Conservation (phyloP, 306 rosid species). For the Astragalus glycyphyllos region DNA sequence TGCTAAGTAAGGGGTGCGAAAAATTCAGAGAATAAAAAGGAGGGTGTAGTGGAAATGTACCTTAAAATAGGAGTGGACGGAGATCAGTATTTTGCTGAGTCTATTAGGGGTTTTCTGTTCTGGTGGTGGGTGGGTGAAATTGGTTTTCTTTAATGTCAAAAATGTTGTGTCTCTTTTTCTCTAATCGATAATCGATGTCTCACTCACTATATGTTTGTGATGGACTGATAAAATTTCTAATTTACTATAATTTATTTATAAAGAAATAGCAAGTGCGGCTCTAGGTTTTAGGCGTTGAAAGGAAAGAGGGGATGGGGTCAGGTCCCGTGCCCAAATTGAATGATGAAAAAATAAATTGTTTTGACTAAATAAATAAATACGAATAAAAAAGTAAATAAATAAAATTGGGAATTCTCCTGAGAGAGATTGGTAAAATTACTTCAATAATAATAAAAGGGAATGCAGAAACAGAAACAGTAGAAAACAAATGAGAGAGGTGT, state of each 20-base stretch:
- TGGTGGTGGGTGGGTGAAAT: slow-evolving; percentile 39
- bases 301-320: slow-evolving; percentile 42
- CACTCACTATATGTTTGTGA: slow-evolving; percentile 41
- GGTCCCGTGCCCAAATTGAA: slow-evolving; percentile 67
- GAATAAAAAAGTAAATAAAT: too few relatives aligned
- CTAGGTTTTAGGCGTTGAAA: slow-evolving; percentile 45
- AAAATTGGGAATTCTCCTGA: background rate
- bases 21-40: slow-evolving; percentile 42
- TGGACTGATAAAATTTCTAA: slow-evolving; percentile 19
- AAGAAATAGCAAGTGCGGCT: slow-evolving; percentile 42
- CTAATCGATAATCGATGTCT: slow-evolving; percentile 51
- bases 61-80: slow-evolving; percentile 47
- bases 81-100: slow-evolving; percentile 47
- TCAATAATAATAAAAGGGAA: background rate
- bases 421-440: background rate
- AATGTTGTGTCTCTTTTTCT: slow-evolving; percentile 29
- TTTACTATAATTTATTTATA: slow-evolving; percentile 1
- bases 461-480: background rate
- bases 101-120: slow-evolving; percentile 15
- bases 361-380: background rate
- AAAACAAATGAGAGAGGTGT: background rate
- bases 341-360: too few relatives aligned
- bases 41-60: slow-evolving; percentile 69
- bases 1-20: slow-evolving; percentile 51
- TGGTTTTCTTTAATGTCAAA: slow-evolving; percentile 46